Conservation (phyloP, 1,139 yeast species). For the Pneumocystis murina region DNA sequence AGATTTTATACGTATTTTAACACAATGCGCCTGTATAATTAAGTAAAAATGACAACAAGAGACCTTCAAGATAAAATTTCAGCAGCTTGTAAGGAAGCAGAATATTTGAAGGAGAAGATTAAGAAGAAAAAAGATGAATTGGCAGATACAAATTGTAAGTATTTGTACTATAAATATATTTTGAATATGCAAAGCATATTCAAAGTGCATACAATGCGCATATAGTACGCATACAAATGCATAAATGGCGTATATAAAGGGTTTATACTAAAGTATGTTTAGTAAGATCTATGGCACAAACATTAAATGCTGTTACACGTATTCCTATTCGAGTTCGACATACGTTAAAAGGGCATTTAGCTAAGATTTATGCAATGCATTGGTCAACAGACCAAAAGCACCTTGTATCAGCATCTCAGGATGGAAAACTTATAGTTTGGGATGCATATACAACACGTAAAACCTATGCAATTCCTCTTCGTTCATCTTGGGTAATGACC, state of each 20-base stretch:
- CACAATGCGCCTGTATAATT: too few relatives aligned
- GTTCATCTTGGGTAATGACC: conserved; percentile 61
- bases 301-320: conserved; percentile 13
- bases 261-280: not conserved
- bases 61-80: conserved; percentile 15
- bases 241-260: not conserved
- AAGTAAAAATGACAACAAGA: conserved; percentile 29
- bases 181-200: not conserved
- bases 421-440: conserved; percentile 77
- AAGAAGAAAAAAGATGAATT: conserved; percentile 16
- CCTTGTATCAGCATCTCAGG: conserved; percentile 66
- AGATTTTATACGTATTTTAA: too few relatives aligned
- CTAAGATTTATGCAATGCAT: conserved; percentile 51
- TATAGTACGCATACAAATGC: not conserved
- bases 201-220: not conserved
- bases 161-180: not conserved
- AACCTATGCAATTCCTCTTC: conserved; percentile 41
- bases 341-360: conserved; percentile 48
- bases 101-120: conserved; percentile 14
- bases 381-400: conserved; percentile 52
- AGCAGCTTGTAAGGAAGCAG: conserved; percentile 15
- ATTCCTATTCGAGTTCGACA: conserved; percentile 15
- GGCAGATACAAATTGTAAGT: conserved; percentile 15
- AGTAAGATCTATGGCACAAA: conserved; percentile 10
- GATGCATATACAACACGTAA: conserved; percentile 63